phyloP scores from a whole-genome alignment of 805 yeast species.

The Yarrowia sp. region DNA sequence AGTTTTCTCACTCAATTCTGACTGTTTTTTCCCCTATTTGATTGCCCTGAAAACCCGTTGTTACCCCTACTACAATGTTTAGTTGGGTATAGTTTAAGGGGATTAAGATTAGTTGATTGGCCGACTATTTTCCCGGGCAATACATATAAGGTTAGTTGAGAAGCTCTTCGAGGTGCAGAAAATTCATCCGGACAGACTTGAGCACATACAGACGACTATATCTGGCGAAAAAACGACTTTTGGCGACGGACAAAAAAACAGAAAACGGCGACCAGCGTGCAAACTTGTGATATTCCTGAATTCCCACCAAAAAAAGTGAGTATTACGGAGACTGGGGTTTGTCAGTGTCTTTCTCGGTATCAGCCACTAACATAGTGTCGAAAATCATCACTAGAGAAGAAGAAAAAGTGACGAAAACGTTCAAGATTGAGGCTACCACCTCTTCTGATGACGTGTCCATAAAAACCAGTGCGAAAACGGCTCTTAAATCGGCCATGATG shows the following conservation, averaged over 20 bases:
- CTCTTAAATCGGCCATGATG: neutral
- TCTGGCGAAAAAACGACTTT: neutral
- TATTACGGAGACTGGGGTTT: too few relatives aligned
- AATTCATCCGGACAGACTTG: neutral
- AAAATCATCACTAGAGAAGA: neutral
- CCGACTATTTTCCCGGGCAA: neutral
- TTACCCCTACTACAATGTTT: constrained; percentile 1
- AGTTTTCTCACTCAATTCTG: too few relatives aligned
- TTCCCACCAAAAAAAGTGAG: neutral
- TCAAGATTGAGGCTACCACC: neutral
- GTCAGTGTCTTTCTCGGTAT: too few relatives aligned
- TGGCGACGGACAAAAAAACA: neutral
- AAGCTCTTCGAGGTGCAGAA: neutral
- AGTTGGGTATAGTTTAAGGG: neutral
- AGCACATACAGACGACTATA: neutral
- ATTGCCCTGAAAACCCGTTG: too few relatives aligned
- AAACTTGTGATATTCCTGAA: neutral
- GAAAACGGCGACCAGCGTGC: neutral
- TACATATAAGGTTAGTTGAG: neutral
- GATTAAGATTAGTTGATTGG: neutral
- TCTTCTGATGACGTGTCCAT: neutral
- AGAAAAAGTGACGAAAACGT: neutral
- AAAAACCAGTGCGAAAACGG: neutral
- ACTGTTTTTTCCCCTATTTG: too few relatives aligned
- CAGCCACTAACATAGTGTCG: neutral